Evolutionary conservation across 495 filamentous ascomycete species (phyloP).

Genomic region (Lasiosphaeria hispida): DNA sequence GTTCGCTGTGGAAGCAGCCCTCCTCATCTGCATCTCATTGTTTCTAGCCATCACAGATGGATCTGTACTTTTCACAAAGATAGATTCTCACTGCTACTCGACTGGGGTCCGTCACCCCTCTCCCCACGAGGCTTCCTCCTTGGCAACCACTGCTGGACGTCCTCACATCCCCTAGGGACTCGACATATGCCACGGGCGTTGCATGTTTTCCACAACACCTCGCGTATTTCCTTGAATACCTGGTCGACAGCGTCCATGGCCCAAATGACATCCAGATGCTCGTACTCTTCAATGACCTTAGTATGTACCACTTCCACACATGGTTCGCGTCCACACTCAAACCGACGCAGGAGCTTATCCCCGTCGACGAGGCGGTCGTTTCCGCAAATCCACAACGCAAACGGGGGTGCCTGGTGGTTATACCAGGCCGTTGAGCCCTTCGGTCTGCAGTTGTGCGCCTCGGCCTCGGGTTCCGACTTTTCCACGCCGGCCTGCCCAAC

Average conservation of each 20-base stretch:
- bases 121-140: constrained; percentile 15
- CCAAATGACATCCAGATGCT: constrained; percentile 96
- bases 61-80: neutral
- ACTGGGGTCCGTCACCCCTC: constrained; percentile 19
- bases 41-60: too few relatives aligned
- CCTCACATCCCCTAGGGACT: constrained; percentile 62
- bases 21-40: too few relatives aligned
- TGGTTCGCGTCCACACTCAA: constrained; percentile 77
- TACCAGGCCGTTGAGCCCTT: constrained; percentile 71
- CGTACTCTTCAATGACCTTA: constrained; percentile 85
- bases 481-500: constrained; percentile 1
- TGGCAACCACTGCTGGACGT: constrained; percentile 37
- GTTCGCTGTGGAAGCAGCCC: too few relatives aligned
- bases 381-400: constrained; percentile 87
- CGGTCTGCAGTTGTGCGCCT: constrained; percentile 24
- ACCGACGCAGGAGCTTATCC: constrained; percentile 64
- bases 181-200: constrained; percentile 56
- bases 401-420: constrained; percentile 71
- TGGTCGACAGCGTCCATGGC: constrained; percentile 85
- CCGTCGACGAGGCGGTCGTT: constrained; percentile 85
- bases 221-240: constrained; percentile 75
- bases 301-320: constrained; percentile 75
- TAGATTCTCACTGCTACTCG: constrained; percentile 29
- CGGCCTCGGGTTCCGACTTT: constrained; percentile 10
- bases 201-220: constrained; percentile 78